These are phyloP conservation scores for Epithele typhae DNA, from an alignment of 768 basidiomycete species.

Conservation along the genomic window DNA sequence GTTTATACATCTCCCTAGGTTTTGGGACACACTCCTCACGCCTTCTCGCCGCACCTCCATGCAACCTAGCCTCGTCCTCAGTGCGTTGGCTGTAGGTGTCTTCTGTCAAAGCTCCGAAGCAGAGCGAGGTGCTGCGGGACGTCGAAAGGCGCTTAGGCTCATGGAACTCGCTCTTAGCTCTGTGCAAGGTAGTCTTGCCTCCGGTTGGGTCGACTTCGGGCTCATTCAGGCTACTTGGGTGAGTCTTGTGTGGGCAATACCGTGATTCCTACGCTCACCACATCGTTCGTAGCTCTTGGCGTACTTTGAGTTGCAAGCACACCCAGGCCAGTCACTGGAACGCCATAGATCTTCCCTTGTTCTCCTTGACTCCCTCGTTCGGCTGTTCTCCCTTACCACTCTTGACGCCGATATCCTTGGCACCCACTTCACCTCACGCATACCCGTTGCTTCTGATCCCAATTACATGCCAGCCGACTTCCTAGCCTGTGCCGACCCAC, in stretches of 20 bases:
- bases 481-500: not conserved
- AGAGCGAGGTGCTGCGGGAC: conserved; percentile 41
- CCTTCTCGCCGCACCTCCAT: conserved; percentile 45
- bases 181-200: conserved; percentile 65
- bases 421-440: conserved; percentile 38
- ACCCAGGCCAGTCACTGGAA: conserved; percentile 51
- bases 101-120: conserved; percentile 68
- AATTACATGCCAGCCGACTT: no score
- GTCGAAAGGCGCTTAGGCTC: conserved; percentile 54
- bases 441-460: conserved; percentile 35
- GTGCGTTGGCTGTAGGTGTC: conserved; percentile 61
- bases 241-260: not conserved
- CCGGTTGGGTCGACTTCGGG: conserved; percentile 68
- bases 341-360: conserved; percentile 53
- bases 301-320: conserved; percentile 67
- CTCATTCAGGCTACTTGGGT: conserved; percentile 68
- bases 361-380: conserved; percentile 66
- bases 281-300: conserved; percentile 49
- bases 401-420: conserved; percentile 54
- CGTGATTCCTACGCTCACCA: not conserved
- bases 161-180: conserved; percentile 65
- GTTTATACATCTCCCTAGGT: conserved; percentile 66
- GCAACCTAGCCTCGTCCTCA: conserved; percentile 62
- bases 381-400: conserved; percentile 47
- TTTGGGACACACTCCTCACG: conserved; percentile 56